Base-by-base conservation (phyloP, 108 stramenopile species). In the Skeletonema potamos region DNA sequence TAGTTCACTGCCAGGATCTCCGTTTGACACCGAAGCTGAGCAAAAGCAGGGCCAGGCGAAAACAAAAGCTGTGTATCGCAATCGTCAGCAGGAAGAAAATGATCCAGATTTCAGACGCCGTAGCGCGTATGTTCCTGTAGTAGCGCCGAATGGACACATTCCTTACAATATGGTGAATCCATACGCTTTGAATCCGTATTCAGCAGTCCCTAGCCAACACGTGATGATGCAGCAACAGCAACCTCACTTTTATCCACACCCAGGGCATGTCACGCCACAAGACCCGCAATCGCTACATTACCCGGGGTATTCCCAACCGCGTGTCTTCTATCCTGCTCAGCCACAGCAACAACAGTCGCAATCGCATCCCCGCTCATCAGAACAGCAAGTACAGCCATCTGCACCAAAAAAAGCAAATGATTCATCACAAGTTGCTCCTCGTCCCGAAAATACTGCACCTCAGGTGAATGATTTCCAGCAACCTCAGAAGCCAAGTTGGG, bases 101-200 rank as follows among this genome's bases (percentile, higher is more conserved):
- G 93, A 95, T 83, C 93, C 93, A 9, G 93, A 95, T 56, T 95
- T 95, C 81, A 91, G 71, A 74, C 86, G 93, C n/a, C 58, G 78
- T 7, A 77, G 58, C 37, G 29, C 48, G 1, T 72, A 63, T 48
- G 54, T 68, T 29, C 44, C 62, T 32, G 43, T 34, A 1, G 48
- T 51, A 0, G n/a, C 22, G 18, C 6, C 48, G 8, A 51, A n/a
- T 17, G 48, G 48, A 22, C 22, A 22, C 8, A 51, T 51, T 18
- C 20, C 48, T 1, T 51, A 51, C 48, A 51, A 51, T 9, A 51
- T 51, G 48, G 48, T 51, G 22, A 51, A 51, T 51, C 48, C 48
- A 51, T 51, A 51, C 22, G 48, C 48, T 9, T 8, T 51, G 22
- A 51, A 51, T 51, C 48, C 48, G 1, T 51, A 51, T 9, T 20